Evolutionary conservation across 495 filamentous ascomycete species (phyloP).

Genomic region (Aspergillus wentii): DNA sequence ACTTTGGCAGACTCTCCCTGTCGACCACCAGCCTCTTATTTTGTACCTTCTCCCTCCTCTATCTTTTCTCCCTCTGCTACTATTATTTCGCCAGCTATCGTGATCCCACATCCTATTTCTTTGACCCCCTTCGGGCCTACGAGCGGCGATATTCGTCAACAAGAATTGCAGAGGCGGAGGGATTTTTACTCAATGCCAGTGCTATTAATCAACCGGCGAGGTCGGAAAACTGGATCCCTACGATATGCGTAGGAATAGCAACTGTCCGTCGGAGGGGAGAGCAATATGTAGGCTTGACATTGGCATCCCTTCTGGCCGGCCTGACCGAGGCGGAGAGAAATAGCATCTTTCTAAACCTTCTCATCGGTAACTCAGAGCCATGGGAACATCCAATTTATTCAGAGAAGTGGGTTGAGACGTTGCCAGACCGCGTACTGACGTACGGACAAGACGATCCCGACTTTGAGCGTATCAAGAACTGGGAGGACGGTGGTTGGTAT

Average conservation of each 20-base stretch:
- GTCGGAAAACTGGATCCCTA: slow-evolving; percentile 1
- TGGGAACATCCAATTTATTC: slow-evolving; percentile 8
- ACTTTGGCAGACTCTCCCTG: too few relatives aligned
- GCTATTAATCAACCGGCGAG: neutral
- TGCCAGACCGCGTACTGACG: slow-evolving; percentile 8
- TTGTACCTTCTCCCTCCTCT: slow-evolving; percentile 15
- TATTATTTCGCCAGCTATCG: slow-evolving; percentile 18
- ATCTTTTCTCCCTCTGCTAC: slow-evolving; percentile 16
- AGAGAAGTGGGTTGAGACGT: slow-evolving; percentile 13
- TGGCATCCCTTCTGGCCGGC: slow-evolving; percentile 43
- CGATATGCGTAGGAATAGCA: slow-evolving; percentile 13
- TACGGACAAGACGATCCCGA: slow-evolving; percentile 32
- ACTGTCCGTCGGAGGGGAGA: slow-evolving; percentile 10
- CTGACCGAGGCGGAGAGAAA: slow-evolving; percentile 32
- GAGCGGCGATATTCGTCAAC: slow-evolving; percentile 23
- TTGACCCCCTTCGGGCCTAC: slow-evolving; percentile 28
- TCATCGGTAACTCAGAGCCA: slow-evolving; percentile 45
- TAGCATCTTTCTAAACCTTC: slow-evolving; percentile 20
- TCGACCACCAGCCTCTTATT: too few relatives aligned
- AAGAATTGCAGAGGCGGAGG: slow-evolving; percentile 25
- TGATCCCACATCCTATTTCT: slow-evolving; percentile 37
- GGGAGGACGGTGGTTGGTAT: slow-evolving; percentile 23
- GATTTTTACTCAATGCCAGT: slow-evolving; percentile 20
- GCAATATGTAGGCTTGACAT: slow-evolving; percentile 34
- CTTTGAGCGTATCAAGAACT: slow-evolving; percentile 31